These are phyloP conservation scores for Paecilomyces formosus DNA, from an alignment of 2,329 filamentous ascomycete genomes.

Conservation along the genomic window DNA sequence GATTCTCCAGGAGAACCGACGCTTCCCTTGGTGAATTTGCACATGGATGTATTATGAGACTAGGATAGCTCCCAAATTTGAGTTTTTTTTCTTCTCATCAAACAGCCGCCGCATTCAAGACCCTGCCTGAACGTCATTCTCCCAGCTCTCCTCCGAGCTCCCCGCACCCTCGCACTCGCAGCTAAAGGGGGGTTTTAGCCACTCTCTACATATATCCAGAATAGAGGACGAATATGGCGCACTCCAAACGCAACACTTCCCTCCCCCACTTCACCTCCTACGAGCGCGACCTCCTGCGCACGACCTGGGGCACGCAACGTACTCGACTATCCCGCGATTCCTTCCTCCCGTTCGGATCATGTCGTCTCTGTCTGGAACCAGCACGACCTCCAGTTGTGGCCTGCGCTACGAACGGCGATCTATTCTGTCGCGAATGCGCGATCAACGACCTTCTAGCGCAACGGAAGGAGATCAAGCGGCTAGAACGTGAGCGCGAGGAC, in stretches of 20 bases:
- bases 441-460: conserved; percentile 85
- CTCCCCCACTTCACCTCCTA: conserved; percentile 89
- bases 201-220: background rate
- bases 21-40: background rate
- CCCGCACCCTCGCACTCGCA: background rate
- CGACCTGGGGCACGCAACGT: conserved; percentile 71
- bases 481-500: conserved; percentile 59
- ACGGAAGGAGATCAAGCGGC: conserved; percentile 79
- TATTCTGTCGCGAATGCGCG: conserved; percentile 94
- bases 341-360: conserved; percentile 85
- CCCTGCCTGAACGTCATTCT: background rate
- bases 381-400: conserved; percentile 79
- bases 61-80: background rate
- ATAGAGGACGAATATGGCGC: conserved; percentile 26
- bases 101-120: background rate
- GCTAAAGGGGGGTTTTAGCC: background rate
- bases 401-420: conserved; percentile 68
- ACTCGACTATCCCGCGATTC: conserved; percentile 85
- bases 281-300: conserved; percentile 75
- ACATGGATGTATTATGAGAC: background rate
- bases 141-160: background rate
- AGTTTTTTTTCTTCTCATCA: background rate
- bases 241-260: conserved; percentile 77
- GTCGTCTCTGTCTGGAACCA: conserved; percentile 75
- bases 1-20: background rate